Percentiles rank a stretch among this genome's conserved stretches.
phyloP scores from a whole-genome alignment of 345 rosid genomes.

The Erucastrum elatum region DNA sequence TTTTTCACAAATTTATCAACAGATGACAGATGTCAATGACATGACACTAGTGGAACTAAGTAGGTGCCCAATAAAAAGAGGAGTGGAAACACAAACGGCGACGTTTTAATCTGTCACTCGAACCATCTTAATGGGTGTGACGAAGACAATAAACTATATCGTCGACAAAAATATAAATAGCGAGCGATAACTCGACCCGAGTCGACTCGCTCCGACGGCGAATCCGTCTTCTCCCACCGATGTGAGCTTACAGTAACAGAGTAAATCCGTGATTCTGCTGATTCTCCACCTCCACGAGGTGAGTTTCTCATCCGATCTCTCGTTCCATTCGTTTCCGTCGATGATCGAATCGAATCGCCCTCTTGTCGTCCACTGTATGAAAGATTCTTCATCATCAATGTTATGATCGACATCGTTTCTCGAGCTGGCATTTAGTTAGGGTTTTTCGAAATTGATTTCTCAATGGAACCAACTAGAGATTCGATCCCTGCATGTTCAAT shows the following conservation, averaged over 20 bases:
- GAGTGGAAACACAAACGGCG: neutral
- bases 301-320: constrained; percentile 28
- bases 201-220: constrained; percentile 33
- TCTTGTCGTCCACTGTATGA: neutral
- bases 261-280: constrained; percentile 15
- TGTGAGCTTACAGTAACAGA: neutral
- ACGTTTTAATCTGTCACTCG: constrained; percentile 13
- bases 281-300: constrained; percentile 36
- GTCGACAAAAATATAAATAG: neutral
- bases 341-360: neutral
- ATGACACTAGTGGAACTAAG: neutral
- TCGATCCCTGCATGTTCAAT: neutral
- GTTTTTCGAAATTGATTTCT: neutral
- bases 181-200: constrained; percentile 24
- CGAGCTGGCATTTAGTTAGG: neutral
- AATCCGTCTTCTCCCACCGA: constrained; percentile 14
- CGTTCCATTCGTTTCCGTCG: neutral
- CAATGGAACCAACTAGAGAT: neutral
- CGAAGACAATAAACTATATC: neutral
- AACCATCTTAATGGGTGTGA: neutral
- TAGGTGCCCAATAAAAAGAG: neutral
- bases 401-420: constrained; percentile 16
- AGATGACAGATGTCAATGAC: neutral
- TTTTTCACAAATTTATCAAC: neutral
- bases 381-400: constrained; percentile 2